phyloP scores from a whole-genome alignment of 148 eudicot species.

The Chenopodium berlandieri region DNA sequence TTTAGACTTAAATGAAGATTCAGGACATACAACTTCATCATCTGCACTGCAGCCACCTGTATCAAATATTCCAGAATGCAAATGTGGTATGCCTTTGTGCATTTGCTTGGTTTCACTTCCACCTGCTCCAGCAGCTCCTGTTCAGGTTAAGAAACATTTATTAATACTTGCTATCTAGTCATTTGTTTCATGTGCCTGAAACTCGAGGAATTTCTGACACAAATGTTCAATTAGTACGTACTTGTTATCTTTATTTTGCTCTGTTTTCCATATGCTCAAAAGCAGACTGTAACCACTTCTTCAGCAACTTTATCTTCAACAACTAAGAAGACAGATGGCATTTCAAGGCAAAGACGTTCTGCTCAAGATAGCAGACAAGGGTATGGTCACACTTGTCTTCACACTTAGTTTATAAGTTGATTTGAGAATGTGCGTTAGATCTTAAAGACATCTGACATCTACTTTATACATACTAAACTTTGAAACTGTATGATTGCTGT shows the following conservation, averaged over 20 bases:
- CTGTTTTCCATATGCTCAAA: slow-evolving; percentile 21
- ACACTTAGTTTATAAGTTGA: background rate
- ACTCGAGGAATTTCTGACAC: no score
- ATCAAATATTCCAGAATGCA: slow-evolving; percentile 56
- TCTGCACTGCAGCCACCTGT: slow-evolving; percentile 31
- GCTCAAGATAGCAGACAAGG: slow-evolving; percentile 55
- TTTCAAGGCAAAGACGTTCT: slow-evolving; percentile 52
- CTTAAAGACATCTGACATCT: background rate
- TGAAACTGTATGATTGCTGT: background rate
- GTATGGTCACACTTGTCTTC: slow-evolving; percentile 36
- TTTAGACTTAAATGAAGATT: slow-evolving; percentile 52
- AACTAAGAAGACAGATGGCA: slow-evolving; percentile 53
- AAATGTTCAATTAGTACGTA: no score
- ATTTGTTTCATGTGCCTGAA: background rate
- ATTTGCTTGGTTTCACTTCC: slow-evolving; percentile 74
- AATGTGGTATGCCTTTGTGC: slow-evolving; percentile 99
- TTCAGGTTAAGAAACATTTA: slow-evolving; percentile 37
- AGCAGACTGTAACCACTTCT: slow-evolving; percentile 36
- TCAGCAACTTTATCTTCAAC: slow-evolving; percentile 38
- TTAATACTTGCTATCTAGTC: slow-evolving; percentile 6
- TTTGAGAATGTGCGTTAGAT: background rate
- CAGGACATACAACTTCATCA: slow-evolving; percentile 37
- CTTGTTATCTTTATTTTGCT: background rate
- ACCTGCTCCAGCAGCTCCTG: slow-evolving; percentile 35
- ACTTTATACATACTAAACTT: background rate